Evolutionary conservation across 202 grass and related monocot species (phyloP).

Genomic region (Setaria viridis): DNA sequence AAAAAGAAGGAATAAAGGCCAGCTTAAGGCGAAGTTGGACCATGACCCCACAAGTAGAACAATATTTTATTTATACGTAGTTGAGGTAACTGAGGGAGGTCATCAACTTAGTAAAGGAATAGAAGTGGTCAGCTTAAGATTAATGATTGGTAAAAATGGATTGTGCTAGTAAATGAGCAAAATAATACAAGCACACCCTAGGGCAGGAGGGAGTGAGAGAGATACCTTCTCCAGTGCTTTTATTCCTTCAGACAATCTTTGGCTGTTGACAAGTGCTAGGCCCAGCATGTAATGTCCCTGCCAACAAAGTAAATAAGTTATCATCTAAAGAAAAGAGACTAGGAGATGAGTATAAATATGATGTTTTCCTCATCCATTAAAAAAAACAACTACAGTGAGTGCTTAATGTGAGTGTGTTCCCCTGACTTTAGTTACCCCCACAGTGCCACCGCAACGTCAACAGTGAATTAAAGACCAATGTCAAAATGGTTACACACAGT

Average conservation of each 20-base stretch:
- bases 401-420: no score
- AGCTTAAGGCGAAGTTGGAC: neutral
- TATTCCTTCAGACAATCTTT: constrained; percentile 79
- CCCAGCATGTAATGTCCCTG: constrained; percentile 95
- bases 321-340: neutral
- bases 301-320: constrained; percentile 33
- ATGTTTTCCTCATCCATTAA: constrained; percentile 14
- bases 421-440: no score
- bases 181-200: constrained; percentile 5
- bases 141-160: neutral
- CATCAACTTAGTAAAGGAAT: neutral
- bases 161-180: neutral
- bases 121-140: neutral
- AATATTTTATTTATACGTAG: constrained; percentile 10
- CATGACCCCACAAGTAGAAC: constrained; percentile 17
- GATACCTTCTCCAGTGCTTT: constrained; percentile 92
- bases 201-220: neutral
- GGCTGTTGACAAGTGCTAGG: constrained; percentile 75
- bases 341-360: neutral
- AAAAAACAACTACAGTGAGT: no score
- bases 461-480: neutral
- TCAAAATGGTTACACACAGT: neutral
- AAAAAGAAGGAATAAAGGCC: no score
- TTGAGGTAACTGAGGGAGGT: neutral
- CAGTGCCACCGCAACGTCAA: constrained; percentile 2